A percentile compares a stretch with the other conserved stretches of the same genome.
Evolutionary conservation across 257 asterid genomes (phyloP).

Genomic region (Parsonsia alboflavescens): DNA sequence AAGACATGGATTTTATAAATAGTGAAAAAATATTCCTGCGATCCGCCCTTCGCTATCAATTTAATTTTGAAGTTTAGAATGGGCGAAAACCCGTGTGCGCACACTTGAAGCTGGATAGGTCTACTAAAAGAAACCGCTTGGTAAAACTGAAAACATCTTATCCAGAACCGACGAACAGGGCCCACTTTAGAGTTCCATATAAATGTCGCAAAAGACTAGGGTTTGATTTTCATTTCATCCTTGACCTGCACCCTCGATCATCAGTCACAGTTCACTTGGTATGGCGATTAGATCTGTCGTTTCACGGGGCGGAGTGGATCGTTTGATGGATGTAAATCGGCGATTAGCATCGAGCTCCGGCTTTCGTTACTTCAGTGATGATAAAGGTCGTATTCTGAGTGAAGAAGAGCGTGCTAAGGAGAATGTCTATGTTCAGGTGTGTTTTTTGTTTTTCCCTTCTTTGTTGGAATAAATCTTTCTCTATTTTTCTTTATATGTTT

Average conservation of each 20-base stretch:
- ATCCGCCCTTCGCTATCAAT: too few species aligned
- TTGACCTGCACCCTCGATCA: not conserved
- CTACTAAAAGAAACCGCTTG: not conserved
- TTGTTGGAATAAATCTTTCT: not conserved
- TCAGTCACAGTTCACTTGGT: not conserved
- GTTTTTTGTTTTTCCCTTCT: not conserved
- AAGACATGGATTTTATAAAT: too few species aligned
- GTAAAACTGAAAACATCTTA: not conserved
- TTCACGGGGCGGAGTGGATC: slow-evolving; percentile 24
- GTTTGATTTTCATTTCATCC: not conserved
- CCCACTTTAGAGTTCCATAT: not conserved
- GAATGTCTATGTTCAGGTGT: slow-evolving; percentile 64
- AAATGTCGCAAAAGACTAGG: not conserved
- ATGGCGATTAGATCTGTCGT: slow-evolving; percentile 48
- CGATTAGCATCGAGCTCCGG: slow-evolving; percentile 34
- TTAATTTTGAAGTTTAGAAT: too few species aligned
- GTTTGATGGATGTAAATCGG: slow-evolving; percentile 36
- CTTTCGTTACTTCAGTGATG: slow-evolving; percentile 53
- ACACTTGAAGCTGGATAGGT: not conserved
- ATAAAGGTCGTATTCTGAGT: slow-evolving; percentile 59
- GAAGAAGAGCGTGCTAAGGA: slow-evolving; percentile 94
- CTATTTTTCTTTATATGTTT: not conserved
- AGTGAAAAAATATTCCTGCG: too few species aligned
- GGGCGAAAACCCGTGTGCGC: not conserved
- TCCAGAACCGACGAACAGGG: not conserved